These are phyloP conservation scores for Ceratocystis diversiconidia DNA, from an alignment of 2,329 filamentous ascomycete species.

Conservation along the genomic window DNA sequence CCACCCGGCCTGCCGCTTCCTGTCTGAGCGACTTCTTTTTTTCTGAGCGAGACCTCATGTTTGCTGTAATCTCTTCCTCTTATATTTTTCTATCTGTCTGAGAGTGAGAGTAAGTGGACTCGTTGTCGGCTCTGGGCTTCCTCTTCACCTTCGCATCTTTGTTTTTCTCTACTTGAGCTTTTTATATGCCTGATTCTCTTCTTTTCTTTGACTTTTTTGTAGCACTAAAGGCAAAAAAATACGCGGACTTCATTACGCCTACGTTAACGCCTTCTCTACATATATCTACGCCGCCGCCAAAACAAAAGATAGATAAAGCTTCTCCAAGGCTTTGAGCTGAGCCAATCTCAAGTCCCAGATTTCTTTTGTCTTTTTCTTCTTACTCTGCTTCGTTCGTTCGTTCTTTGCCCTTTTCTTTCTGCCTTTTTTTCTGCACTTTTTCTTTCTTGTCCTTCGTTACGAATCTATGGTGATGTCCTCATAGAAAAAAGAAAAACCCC, in stretches of 20 bases:
- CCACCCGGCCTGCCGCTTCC: conserved; percentile 5
- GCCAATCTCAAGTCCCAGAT: background rate
- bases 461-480: conserved; percentile 15
- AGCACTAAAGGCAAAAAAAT: no score
- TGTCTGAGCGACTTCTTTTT: conserved; percentile 8
- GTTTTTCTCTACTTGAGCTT: background rate
- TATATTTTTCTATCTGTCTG: conserved; percentile 7
- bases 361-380: conserved; percentile 2
- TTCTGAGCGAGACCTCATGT: background rate
- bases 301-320: no score
- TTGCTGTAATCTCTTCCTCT: background rate
- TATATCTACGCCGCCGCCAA: conserved; percentile 2
- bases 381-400: conserved; percentile 4
- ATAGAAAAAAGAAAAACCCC: conserved; percentile 1
- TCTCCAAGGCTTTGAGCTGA: no score
- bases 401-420: background rate
- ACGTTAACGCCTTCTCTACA: background rate
- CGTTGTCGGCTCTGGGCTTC: background rate
- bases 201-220: no score
- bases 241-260: background rate
- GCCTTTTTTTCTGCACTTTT: conserved; percentile 1
- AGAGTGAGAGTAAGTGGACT: background rate
- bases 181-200: background rate
- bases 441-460: conserved; percentile 8
- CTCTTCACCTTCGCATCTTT: background rate